phyloP scores from a whole-genome alignment of 306 rosid genomes.

The Alnus glutinosa region DNA sequence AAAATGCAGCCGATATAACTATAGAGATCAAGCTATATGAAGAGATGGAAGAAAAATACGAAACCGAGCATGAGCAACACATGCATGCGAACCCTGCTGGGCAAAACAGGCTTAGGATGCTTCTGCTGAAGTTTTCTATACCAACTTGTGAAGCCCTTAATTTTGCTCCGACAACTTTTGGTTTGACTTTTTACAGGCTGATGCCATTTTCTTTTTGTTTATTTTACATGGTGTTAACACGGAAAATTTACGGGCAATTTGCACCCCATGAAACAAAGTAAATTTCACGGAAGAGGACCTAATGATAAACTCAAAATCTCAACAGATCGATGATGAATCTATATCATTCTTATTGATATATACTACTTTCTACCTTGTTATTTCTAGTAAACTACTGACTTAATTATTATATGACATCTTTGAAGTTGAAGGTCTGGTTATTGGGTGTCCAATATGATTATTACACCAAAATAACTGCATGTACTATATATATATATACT shows the following conservation, averaged over 20 bases:
- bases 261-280: conserved; percentile 34
- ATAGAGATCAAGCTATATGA: background rate
- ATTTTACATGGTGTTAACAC: conserved; percentile 26
- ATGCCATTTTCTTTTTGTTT: conserved; percentile 19
- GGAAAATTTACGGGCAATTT: conserved; percentile 38
- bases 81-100: conserved; percentile 24
- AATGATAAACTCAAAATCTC: background rate
- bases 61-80: conserved; percentile 25
- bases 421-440: no score
- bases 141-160: conserved; percentile 37
- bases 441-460: no score
- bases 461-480: no score
- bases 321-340: background rate
- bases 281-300: conserved; percentile 18
- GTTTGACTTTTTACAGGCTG: conserved; percentile 35
- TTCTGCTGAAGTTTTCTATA: conserved; percentile 33
- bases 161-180: conserved; percentile 27
- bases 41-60: conserved; percentile 28
- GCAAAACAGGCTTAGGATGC: conserved; percentile 4
- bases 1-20: conserved; percentile 9
- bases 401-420: no score
- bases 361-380: background rate
- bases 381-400: background rate
- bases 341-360: background rate
- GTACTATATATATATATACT: no score